Evolutionary conservation across 106 monocot species (phyloP).

Genomic region (Vanilla planifolia): DNA sequence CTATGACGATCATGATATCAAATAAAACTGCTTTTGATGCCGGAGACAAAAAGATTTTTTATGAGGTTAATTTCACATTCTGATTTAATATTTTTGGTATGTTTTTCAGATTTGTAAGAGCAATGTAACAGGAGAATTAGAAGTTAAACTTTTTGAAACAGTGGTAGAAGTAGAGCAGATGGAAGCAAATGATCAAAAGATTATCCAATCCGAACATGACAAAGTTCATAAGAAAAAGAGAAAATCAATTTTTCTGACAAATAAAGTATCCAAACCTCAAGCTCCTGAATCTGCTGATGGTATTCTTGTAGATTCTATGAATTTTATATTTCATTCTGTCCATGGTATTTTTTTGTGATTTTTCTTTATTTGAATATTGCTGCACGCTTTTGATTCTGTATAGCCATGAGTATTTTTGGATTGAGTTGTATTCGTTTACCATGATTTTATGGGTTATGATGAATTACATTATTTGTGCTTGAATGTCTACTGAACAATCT

Average conservation of each 20-base stretch:
- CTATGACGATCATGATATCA: not conserved
- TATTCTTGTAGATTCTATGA: no score
- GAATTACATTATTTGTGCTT: no score
- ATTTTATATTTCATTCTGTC: no score
- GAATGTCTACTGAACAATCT: no score
- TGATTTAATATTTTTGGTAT: not conserved
- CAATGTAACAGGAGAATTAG: not conserved
- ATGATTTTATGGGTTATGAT: no score
- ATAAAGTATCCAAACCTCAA: conserved; percentile 21
- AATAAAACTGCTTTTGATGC: not conserved
- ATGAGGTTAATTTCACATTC: not conserved
- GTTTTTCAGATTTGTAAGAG: conserved; percentile 3
- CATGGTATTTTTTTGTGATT: no score
- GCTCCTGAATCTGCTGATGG: conserved; percentile 37
- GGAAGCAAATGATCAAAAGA: conserved; percentile 19
- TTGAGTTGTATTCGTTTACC: no score
- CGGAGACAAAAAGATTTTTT: not conserved
- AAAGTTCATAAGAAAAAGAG: conserved; percentile 21
- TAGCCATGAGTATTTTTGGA: no score
- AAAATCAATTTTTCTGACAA: conserved; percentile 41
- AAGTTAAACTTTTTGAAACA: conserved; percentile 6
- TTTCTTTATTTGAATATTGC: no score
- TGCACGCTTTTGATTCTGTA: no score
- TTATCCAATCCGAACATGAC: conserved; percentile 16
- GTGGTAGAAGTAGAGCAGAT: conserved; percentile 12